Conservation (phyloP, 2,329 filamentous ascomycete species). For the Geosmithia flava region DNA sequence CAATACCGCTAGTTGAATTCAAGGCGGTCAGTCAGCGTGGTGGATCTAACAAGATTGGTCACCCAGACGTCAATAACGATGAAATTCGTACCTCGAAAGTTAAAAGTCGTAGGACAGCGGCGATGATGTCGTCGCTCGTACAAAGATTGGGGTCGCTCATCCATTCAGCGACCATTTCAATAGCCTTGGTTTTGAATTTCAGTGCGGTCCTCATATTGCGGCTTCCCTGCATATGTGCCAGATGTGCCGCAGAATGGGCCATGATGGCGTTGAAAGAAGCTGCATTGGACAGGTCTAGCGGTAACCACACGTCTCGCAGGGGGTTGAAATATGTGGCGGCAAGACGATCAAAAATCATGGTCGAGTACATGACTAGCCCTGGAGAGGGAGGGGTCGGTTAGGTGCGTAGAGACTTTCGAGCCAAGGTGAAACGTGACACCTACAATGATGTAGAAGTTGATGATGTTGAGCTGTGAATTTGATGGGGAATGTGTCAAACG, state of each 20-base stretch:
- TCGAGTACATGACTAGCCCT: constrained; percentile 17
- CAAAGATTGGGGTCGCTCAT: constrained; percentile 14
- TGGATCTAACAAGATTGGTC: background rate
- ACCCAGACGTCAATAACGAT: background rate
- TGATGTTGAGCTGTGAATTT: constrained; percentile 19
- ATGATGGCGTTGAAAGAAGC: constrained; percentile 26
- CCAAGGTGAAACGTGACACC: background rate
- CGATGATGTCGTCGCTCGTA: constrained; percentile 15
- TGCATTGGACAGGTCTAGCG: constrained; percentile 24
- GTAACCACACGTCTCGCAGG: constrained; percentile 25
- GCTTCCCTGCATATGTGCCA: constrained; percentile 18
- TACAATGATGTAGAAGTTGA: constrained; percentile 22
- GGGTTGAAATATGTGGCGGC: constrained; percentile 18
- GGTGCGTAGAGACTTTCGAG: background rate
- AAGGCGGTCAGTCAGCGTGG: background rate
- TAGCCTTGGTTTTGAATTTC: constrained; percentile 19
- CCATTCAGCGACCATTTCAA: constrained; percentile 19
- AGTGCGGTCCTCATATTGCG: constrained; percentile 12
- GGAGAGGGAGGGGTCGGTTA: background rate
- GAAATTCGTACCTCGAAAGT: constrained; percentile 1
- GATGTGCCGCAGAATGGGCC: constrained; percentile 25
- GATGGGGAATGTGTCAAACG: constrained; percentile 21
- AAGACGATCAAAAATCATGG: constrained; percentile 17
- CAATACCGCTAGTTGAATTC: constrained; percentile 1
- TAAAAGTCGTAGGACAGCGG: constrained; percentile 3